Evolutionary conservation across 139 green algal species (phyloP), one percentile per base, ranked within the genome.

Genomic region (Klebsormidium nitens): DNA sequence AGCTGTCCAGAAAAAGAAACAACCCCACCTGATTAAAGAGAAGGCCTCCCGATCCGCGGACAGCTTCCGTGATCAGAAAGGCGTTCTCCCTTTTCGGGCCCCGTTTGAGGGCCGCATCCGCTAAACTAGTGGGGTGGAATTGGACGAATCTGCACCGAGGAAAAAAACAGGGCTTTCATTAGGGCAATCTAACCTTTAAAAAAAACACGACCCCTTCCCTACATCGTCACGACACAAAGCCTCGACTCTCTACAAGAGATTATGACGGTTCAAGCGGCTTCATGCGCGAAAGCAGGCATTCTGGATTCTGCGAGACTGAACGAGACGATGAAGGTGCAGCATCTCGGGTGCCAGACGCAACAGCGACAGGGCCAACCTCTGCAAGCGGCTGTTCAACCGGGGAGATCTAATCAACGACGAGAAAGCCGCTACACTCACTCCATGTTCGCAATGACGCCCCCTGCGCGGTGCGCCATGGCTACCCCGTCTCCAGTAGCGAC

Each of bases 41-140:
- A 57, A 84, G 44, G 36, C 90, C 93, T 3, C 94, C 94, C 75
- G 93, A 90, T 31, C 94, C 94, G 8, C 94, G 71, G 4, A 98
- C 90, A 0, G 94, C 94, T 83, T 99, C 94, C 0, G 89, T 93
- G 66, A 99, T 95, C 17, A 99, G 82, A 72, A 95, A 96, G 0
- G 64, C 26, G 42, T 69, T 67, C 40, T 36, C 50, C 34, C 70
- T 38, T 4, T 38, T 23, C 0, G 23, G 36, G 23, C 47, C 14
- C 1, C 62, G 70, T 8, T 63, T 44, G 11, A 46, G 46, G 23
- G 62, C 74, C 5, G 49, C 73, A 44, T 66, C 46, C 23, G 59
- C 72, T 0, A 97, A 80, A 1, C 82, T 82, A 1, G 92, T 97
- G 0, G 93, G 93, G 83, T 98, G 93, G 82, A 98, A 98, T 87